Evolutionary conservation across 495 filamentous ascomycete genomes (phyloP), one percentile per base, ranked within the genome.

Genomic region (Penicillium maclennaniae): DNA sequence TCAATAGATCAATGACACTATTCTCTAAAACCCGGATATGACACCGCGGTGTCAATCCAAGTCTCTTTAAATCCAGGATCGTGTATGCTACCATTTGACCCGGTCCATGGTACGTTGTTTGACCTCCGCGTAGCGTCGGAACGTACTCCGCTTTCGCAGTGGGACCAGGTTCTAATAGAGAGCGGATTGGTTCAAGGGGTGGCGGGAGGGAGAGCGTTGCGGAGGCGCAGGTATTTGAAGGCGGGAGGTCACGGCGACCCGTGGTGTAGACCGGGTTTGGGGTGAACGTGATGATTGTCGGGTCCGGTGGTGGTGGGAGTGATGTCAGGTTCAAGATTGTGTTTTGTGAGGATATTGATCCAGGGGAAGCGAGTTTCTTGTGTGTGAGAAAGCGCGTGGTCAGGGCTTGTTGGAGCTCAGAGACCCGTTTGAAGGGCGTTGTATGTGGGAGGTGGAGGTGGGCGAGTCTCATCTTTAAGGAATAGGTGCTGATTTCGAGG

Each of bases 71-170:
- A 62, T 95, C 89, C 19, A 93, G 69, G 37, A 97, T 83, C 14
- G 92, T 89, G 69, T 95, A 98, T 12, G 89, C 85, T 21, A 96
- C 88, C 53, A 92, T 71, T 66, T 98, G 93, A 0, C 93, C 93
- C 0, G 93, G 93, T 0, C 93, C 93, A 65, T 98, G 93, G 74
- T 95, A 98, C 5, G 93, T 97, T 0, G 88, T 92, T 52, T 93
- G 88, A 0, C 93, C 93, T 56, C 93, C 93, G 42, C 93, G 85
- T 7, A 85, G 80, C 6, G 90, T 85, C 48, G 84, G 77, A 37
- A 82, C 66, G 59, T 95, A 79, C 17, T 84, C 80, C 17, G 89
- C 87, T 37, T 56, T 14, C 47, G 47, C 15, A 77, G 71, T 21
- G 67, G 64, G 28, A 56, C 62, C 4, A 83, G 75, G 66, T 1